Percentiles rank a stretch among this genome's conserved stretches.
Conservation (phyloP, 345 rosid species). For the Cardamine chenopodiifolia region DNA sequence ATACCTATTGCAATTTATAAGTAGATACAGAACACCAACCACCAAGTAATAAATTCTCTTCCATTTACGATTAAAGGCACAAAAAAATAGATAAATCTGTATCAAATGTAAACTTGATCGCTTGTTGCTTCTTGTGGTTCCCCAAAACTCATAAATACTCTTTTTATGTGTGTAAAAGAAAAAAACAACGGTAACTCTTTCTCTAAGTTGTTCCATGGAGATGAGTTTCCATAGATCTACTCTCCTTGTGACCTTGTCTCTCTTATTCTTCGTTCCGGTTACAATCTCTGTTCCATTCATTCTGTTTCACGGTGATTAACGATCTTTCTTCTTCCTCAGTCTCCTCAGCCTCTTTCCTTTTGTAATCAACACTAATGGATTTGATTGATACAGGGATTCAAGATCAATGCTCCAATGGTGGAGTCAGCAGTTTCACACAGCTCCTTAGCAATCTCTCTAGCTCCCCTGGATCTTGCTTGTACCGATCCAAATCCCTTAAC, state of each 20-base stretch:
- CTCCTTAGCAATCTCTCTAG: conserved; percentile 54
- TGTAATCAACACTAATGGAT: neutral
- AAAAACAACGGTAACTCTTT: neutral
- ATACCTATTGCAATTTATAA: neutral
- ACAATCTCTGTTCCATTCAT: conserved; percentile 65
- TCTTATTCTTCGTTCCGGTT: conserved; percentile 38
- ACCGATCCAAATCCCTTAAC: neutral
- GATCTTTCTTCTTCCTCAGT: no score
- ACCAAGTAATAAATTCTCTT: conserved; percentile 31
- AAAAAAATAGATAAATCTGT: neutral
- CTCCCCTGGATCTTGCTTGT: conserved; percentile 79
- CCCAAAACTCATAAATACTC: neutral
- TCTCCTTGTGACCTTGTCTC: conserved; percentile 41
- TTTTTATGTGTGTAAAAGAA: neutral
- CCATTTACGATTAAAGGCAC: conserved; percentile 1
- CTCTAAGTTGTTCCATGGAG: conserved; percentile 12
- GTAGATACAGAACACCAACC: conserved; percentile 15
- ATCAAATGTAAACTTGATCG: neutral
- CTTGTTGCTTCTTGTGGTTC: conserved; percentile 1
- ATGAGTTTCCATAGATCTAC: conserved; percentile 16
- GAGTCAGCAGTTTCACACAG: conserved; percentile 61
- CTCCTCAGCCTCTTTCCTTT: neutral
- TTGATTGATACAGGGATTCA: conserved; percentile 54
- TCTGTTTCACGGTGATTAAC: conserved; percentile 61
- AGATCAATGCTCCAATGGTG: conserved; percentile 62